Evolutionary conservation across 371 early-diverging fungal species (phyloP).

Genomic region (Mortierella sp.): DNA sequence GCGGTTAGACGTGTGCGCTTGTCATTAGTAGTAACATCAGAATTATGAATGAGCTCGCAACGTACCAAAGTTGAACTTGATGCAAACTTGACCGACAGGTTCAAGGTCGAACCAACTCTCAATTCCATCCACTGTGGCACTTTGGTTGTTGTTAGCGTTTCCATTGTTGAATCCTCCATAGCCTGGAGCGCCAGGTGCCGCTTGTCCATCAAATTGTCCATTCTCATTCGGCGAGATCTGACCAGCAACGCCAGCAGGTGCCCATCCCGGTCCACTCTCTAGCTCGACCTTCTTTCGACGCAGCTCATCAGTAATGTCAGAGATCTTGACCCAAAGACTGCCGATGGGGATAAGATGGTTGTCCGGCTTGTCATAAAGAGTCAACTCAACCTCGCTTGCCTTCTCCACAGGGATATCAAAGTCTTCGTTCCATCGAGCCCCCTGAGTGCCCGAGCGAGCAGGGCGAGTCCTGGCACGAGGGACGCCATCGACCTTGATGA

Average conservation of each 20-base stretch:
- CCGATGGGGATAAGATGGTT: constrained; percentile 79
- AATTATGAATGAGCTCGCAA: not conserved
- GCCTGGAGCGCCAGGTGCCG: constrained; percentile 17
- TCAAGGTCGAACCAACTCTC: constrained; percentile 92
- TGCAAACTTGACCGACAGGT: constrained; percentile 87
- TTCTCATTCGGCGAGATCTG: constrained; percentile 32
- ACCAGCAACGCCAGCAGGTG: constrained; percentile 49
- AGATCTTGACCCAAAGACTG: constrained; percentile 86
- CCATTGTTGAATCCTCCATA: constrained; percentile 37
- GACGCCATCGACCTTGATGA: constrained; percentile 88
- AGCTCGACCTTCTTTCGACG: constrained; percentile 72
- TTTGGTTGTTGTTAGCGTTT: constrained; percentile 16
- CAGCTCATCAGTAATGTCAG: constrained; percentile 83
- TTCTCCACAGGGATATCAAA: constrained; percentile 88
- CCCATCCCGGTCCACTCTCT: constrained; percentile 62
- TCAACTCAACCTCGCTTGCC: constrained; percentile 93
- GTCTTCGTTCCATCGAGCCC: constrained; percentile 85
- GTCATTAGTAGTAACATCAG: too few species aligned
- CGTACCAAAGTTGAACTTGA: constrained; percentile 85
- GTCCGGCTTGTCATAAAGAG: constrained; percentile 79
- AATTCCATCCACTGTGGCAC: constrained; percentile 67
- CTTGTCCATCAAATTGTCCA: constrained; percentile 24
- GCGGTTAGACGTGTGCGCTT: not conserved
- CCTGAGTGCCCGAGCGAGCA: constrained; percentile 62
- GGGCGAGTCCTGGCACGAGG: constrained; percentile 80